phyloP scores from a whole-genome alignment of 179 eudicot genomes.

The Kewa caespitosa region DNA sequence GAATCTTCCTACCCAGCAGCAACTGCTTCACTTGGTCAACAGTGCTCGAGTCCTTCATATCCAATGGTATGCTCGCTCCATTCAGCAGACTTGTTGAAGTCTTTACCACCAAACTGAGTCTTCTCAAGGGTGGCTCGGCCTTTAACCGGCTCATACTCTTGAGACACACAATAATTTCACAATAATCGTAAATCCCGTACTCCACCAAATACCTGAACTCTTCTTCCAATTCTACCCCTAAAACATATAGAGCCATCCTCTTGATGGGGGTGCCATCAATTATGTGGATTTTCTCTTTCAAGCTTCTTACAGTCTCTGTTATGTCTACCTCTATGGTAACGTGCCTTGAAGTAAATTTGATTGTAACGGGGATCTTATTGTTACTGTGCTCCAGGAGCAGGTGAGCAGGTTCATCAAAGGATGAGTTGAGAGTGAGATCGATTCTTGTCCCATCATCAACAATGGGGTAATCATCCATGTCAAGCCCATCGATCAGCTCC shows the following conservation, averaged over 20 bases:
- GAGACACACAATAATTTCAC: slow-evolving; percentile 62
- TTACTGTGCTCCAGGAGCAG: slow-evolving; percentile 10
- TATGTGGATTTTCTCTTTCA: slow-evolving; percentile 91
- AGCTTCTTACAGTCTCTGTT: slow-evolving; percentile 72
- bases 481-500: slow-evolving; percentile 78
- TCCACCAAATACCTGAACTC: slow-evolving; percentile 56
- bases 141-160: slow-evolving; percentile 52
- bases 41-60: slow-evolving; percentile 65
- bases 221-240: slow-evolving; percentile 69
- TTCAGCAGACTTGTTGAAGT: slow-evolving; percentile 63
- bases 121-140: slow-evolving; percentile 54
- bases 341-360: slow-evolving; percentile 56
- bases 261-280: slow-evolving; percentile 80
- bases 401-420: slow-evolving; percentile 21
- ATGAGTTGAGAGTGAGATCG: slow-evolving; percentile 40
- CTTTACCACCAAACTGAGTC: slow-evolving; percentile 61
- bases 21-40: slow-evolving; percentile 52
- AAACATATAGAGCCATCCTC: slow-evolving; percentile 54
- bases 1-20: slow-evolving; percentile 38
- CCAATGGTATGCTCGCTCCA: slow-evolving; percentile 63
- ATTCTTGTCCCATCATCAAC: slow-evolving; percentile 64
- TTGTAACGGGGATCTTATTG: slow-evolving; percentile 38
- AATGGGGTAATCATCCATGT: slow-evolving; percentile 72
- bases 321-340: slow-evolving; percentile 59
- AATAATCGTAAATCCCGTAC: slow-evolving; percentile 51